phyloP scores from a whole-genome alignment of 768 basidiomycete genomes.

The Tylopilus sp. region DNA sequence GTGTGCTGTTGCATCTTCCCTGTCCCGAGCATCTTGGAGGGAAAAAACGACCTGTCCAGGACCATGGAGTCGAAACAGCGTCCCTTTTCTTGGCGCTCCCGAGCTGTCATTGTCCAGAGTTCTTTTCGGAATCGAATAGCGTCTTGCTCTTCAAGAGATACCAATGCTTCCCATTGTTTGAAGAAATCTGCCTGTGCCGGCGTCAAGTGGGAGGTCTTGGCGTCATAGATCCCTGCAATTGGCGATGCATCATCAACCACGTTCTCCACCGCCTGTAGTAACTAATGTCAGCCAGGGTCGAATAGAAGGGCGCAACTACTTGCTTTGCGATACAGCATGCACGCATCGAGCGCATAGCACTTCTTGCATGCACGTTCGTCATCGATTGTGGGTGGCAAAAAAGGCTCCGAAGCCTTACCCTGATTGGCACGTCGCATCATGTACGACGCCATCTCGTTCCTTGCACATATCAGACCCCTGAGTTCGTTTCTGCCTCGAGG shows the following conservation, averaged over 20 bases:
- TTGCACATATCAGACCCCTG: slow-evolving; percentile 69
- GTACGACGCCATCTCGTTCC: slow-evolving; percentile 84
- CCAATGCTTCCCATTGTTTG: slow-evolving; percentile 83
- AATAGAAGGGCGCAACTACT: slow-evolving; percentile 1
- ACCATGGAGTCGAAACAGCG: slow-evolving; percentile 84
- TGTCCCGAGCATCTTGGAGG: slow-evolving; percentile 21
- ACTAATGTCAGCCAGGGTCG: slow-evolving; percentile 1
- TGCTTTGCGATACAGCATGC: slow-evolving; percentile 93
- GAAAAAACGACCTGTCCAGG: slow-evolving; percentile 45
- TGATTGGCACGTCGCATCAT: slow-evolving; percentile 51
- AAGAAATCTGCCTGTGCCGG: slow-evolving; percentile 71
- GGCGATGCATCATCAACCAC: slow-evolving; percentile 50
- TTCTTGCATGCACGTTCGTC: slow-evolving; percentile 71
- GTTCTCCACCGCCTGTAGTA: slow-evolving; percentile 68
- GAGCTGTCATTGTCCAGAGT: slow-evolving; percentile 87
- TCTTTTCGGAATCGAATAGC: slow-evolving; percentile 82
- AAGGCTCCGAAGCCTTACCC: slow-evolving; percentile 41
- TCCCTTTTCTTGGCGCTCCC: slow-evolving; percentile 75
- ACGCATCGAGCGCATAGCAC: slow-evolving; percentile 81
- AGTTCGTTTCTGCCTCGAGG: slow-evolving; percentile 80
- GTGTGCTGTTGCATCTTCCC: slow-evolving; percentile 75
- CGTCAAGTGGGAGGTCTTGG: slow-evolving; percentile 81
- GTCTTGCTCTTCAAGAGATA: slow-evolving; percentile 87
- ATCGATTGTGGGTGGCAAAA: slow-evolving; percentile 87
- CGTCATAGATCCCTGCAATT: slow-evolving; percentile 64